phyloP scores from a whole-genome alignment of 2,329 filamentous ascomycete species.

The Fusarium abutilonis region DNA sequence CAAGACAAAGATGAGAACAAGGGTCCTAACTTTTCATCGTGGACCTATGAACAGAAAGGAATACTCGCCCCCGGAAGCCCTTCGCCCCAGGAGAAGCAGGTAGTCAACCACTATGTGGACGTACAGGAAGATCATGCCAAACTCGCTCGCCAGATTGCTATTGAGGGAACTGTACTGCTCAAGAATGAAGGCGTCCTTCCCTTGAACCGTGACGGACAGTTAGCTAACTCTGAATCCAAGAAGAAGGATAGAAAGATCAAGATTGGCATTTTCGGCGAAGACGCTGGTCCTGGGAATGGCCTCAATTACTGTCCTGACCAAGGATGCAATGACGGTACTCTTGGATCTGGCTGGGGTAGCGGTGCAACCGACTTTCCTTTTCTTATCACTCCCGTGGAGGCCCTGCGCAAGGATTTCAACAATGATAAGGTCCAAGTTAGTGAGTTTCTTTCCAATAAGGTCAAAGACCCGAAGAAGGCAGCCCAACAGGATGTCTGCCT shows the following conservation, averaged over 20 bases:
- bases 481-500: conserved; percentile 55
- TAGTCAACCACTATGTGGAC: conserved; percentile 76
- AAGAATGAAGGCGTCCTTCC: conserved; percentile 71
- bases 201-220: conserved; percentile 49
- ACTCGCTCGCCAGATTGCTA: conserved; percentile 63
- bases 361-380: conserved; percentile 75
- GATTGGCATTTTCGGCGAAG: conserved; percentile 64
- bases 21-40: conserved; percentile 81
- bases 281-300: conserved; percentile 61
- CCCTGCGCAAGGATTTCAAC: conserved; percentile 62
- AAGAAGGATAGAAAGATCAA: conserved; percentile 53
- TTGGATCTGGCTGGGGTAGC: conserved; percentile 80
- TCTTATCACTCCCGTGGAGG: conserved; percentile 71
- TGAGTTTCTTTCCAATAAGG: conserved; percentile 71
- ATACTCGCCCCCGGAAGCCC: conserved; percentile 63
- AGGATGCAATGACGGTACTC: conserved; percentile 73
- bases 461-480: conserved; percentile 48
- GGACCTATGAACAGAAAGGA: conserved; percentile 68
- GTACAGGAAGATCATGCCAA: conserved; percentile 64
- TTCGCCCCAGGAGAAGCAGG: conserved; percentile 49
- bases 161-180: conserved; percentile 66
- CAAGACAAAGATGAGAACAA: conserved; percentile 78
- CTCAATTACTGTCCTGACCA: conserved; percentile 74
- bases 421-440: conserved; percentile 57
- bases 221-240: conserved; percentile 33